Evolutionary conservation across 2,329 filamentous ascomycete species (phyloP).

Genomic region (Botrytis fragariae): DNA sequence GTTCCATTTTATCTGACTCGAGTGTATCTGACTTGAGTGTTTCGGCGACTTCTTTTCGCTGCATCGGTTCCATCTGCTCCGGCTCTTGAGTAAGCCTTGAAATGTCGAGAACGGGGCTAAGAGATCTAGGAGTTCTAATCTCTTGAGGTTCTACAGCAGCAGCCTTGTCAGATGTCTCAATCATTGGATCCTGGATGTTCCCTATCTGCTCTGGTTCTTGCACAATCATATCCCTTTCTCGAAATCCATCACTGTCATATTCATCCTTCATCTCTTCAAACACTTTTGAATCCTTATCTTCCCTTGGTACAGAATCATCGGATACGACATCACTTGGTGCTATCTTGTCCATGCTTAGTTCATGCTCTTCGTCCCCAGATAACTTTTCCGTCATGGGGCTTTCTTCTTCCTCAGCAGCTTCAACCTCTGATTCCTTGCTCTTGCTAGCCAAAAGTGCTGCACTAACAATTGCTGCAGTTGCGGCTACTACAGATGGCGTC

Average conservation of each 20-base stretch:
- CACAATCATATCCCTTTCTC: conserved; percentile 32
- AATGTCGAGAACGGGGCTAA: not conserved
- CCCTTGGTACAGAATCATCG: conserved; percentile 47
- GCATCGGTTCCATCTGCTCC: not conserved
- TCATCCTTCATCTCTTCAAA: conserved; percentile 34
- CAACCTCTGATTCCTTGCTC: conserved; percentile 15
- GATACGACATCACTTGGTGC: conserved; percentile 45
- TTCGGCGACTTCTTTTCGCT: not conserved
- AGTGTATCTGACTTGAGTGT: not conserved
- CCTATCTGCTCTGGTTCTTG: conserved; percentile 3
- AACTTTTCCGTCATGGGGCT: conserved; percentile 40
- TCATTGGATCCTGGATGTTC: too few relatives aligned
- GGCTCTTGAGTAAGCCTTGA: not conserved
- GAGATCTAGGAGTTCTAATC: not conserved
- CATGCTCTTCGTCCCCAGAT: conserved; percentile 41
- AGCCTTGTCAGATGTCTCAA: not conserved
- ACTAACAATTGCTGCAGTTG: conserved; percentile 27
- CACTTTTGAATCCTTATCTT: conserved; percentile 42
- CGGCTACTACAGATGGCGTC: conserved; percentile 25
- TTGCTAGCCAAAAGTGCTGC: conserved; percentile 25
- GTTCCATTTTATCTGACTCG: not conserved
- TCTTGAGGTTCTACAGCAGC: not conserved
- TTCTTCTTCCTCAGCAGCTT: conserved; percentile 39
- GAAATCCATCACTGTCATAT: conserved; percentile 35
- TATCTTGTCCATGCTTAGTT: conserved; percentile 44